Conservation (phyloP, 768 basidiomycete genomes). For the Podaxis sp. region DNA sequence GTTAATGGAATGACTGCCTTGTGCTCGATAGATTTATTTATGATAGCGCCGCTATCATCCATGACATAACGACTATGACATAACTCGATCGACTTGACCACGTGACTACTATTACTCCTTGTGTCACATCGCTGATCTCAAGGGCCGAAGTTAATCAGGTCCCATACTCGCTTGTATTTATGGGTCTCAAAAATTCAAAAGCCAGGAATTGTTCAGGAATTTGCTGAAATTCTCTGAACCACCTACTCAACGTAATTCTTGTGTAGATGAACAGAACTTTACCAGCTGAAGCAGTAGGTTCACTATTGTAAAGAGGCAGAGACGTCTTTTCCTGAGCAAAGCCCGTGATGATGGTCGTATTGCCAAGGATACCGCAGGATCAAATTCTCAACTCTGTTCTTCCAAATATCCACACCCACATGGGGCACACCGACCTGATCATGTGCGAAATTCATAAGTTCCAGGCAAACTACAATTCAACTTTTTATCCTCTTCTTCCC, state of each 20-base stretch:
- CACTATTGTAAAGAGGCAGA: not conserved
- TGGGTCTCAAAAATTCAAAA: not conserved
- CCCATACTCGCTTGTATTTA: not conserved
- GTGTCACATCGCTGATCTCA: not conserved
- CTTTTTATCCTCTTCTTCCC: conserved; percentile 15
- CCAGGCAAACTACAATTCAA: not conserved
- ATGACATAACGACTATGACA: not conserved
- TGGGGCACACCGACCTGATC: not conserved
- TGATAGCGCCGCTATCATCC: not conserved
- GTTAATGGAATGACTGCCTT: not conserved
- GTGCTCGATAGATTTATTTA: not conserved
- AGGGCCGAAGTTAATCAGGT: not conserved
- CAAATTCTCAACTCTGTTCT: conserved; percentile 1
- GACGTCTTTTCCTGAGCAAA: not conserved
- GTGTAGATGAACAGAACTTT: not conserved
- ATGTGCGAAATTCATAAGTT: conserved; percentile 6
- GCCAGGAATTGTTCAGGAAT: not conserved
- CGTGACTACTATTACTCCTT: not conserved
- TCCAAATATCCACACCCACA: not conserved
- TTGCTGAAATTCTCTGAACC: not conserved
- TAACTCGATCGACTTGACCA: not conserved
- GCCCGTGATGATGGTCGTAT: conserved; percentile 8
- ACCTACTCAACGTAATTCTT: no score
- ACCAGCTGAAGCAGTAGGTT: not conserved
- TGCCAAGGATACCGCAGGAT: conserved; percentile 21